Evolutionary conservation across 768 basidiomycete species (phyloP).

Genomic region (Lactifluus volemus): DNA sequence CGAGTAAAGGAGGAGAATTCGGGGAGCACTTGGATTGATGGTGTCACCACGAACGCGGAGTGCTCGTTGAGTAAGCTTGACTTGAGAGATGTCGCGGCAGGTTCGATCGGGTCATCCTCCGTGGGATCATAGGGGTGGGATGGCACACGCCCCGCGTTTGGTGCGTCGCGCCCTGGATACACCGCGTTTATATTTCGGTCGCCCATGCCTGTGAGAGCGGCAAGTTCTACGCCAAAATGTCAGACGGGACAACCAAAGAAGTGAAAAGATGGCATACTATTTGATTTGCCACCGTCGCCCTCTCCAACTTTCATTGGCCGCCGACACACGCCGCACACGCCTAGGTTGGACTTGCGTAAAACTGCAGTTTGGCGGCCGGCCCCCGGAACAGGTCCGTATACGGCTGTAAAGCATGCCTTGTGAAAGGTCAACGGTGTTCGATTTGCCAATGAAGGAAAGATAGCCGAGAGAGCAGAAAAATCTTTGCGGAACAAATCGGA

Average conservation of each 20-base stretch:
- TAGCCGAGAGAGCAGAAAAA: background rate
- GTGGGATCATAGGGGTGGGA: slow-evolving; percentile 45
- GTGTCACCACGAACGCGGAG: slow-evolving; percentile 73
- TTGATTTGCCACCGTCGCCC: slow-evolving; percentile 75
- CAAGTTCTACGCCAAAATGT: slow-evolving; percentile 56
- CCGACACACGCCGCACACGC: slow-evolving; percentile 95
- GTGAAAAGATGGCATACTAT: slow-evolving; percentile 56
- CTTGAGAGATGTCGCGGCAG: slow-evolving; percentile 37
- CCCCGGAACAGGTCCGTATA: slow-evolving; percentile 81
- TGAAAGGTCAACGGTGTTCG: background rate
- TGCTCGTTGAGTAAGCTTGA: slow-evolving; percentile 32
- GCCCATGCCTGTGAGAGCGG: slow-evolving; percentile 86
- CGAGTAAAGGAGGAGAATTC: slow-evolving; percentile 82
- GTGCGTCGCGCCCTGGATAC: slow-evolving; percentile 65
- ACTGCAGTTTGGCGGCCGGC: slow-evolving; percentile 42
- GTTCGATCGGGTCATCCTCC: slow-evolving; percentile 82
- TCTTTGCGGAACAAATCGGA: background rate
- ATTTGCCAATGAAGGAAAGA: background rate
- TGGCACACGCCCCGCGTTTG: slow-evolving; percentile 27
- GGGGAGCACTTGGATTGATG: slow-evolving; percentile 87
- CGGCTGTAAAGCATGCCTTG: slow-evolving; percentile 92
- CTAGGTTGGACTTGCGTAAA: slow-evolving; percentile 69
- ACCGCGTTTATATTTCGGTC: slow-evolving; percentile 45
- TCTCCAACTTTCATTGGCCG: slow-evolving; percentile 95
- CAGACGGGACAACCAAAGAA: background rate